Percentiles rank a stretch among this genome's conserved stretches.
Evolutionary conservation across 208 protist genomes (phyloP).

Genomic region (Wallacemonas sp.): DNA sequence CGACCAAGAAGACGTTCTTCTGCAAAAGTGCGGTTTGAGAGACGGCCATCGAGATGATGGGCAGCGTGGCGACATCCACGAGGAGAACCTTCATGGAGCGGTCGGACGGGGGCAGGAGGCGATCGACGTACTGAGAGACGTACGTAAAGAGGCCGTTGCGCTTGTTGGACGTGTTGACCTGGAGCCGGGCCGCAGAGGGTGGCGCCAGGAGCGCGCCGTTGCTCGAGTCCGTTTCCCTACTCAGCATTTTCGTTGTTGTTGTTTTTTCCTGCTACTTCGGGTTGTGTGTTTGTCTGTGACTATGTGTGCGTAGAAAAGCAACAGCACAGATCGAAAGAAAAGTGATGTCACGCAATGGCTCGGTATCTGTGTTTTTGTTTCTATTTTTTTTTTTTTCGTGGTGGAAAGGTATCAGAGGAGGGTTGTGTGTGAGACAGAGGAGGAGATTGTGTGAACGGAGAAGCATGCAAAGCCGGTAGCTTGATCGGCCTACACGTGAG

Average conservation of each 20-base stretch:
- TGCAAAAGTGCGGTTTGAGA: constrained; percentile 95
- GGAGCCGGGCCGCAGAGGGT: background rate
- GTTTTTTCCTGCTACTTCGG: too few species aligned
- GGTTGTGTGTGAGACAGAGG: background rate
- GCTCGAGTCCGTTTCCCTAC: background rate
- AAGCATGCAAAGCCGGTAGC: too few species aligned
- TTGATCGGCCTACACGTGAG: too few species aligned
- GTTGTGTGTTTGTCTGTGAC: background rate
- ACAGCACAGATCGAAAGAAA: too few species aligned
- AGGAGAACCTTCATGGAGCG: constrained; percentile 96
- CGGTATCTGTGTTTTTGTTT: too few species aligned
- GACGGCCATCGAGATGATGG: constrained; percentile 94
- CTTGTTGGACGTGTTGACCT: background rate
- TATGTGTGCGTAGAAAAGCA: background rate
- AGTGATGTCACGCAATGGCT: too few species aligned
- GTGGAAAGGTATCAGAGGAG: too few species aligned
- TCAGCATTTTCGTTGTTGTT: constrained; percentile 8
- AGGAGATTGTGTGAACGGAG: too few species aligned
- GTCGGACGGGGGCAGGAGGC: constrained; percentile 56
- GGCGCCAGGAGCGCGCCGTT: background rate
- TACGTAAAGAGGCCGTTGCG: constrained; percentile 40
- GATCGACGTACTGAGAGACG: constrained; percentile 64
- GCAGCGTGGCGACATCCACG: constrained; percentile 93
- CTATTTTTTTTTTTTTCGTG: too few species aligned
- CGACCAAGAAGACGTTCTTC: constrained; percentile 97